Evolutionary conservation across 2,329 filamentous ascomycete species (phyloP).

Genomic region (Penicillium brasilianum): DNA sequence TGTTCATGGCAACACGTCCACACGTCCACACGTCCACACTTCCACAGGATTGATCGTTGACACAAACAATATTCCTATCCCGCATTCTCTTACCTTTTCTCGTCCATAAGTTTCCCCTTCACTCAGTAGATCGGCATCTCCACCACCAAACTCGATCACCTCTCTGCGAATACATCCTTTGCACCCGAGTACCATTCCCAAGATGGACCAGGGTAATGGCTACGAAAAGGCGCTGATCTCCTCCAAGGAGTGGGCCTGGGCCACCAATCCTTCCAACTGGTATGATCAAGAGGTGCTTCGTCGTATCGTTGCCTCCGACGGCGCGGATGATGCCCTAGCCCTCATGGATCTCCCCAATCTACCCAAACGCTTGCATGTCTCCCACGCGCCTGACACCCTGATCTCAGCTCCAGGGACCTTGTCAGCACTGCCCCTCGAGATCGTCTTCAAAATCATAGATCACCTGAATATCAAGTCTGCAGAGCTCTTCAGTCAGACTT

Average conservation of each 20-base stretch:
- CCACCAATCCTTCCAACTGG: slow-evolving; percentile 1
- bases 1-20: background rate
- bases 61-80: background rate
- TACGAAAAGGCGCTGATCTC: background rate
- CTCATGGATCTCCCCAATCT: background rate
- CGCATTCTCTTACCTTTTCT: background rate
- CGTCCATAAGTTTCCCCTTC: background rate
- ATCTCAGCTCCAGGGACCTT: background rate
- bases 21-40: background rate
- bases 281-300: background rate
- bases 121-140: too few species aligned
- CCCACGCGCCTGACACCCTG: background rate
- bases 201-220: background rate
- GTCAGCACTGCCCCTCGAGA: slow-evolving; percentile 1
- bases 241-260: background rate
- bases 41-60: background rate
- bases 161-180: background rate
- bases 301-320: background rate
- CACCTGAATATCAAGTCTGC: slow-evolving; percentile 6
- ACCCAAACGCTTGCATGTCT: background rate
- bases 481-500: slow-evolving; percentile 7
- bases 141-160: background rate
- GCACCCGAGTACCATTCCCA: background rate
- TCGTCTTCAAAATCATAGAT: slow-evolving; percentile 9
- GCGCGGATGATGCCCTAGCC: background rate